A percentile compares a stretch with the other conserved stretches of the same genome.
Conservation (phyloP, 768 basidiomycete species). For the Pleurotus eryngii region DNA sequence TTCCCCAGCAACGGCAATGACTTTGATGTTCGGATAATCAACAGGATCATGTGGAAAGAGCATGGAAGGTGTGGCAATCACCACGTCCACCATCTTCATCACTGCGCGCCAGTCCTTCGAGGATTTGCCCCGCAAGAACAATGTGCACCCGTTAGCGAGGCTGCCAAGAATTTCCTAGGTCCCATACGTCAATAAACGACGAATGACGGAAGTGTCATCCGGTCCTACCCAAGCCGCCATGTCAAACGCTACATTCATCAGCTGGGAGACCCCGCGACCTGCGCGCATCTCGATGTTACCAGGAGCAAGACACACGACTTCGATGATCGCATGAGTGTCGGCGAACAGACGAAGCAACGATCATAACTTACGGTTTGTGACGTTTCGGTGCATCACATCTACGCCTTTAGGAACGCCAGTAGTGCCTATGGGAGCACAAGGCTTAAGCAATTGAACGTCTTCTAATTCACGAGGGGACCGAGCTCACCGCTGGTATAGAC, state of each 20-base stretch:
- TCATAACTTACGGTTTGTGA: conserved; percentile 31
- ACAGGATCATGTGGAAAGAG: conserved; percentile 43
- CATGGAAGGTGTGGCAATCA: conserved; percentile 53
- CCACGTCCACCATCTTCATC: conserved; percentile 46
- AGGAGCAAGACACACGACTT: conserved; percentile 22
- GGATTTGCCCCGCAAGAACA: conserved; percentile 49
- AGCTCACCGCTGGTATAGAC: conserved; percentile 36
- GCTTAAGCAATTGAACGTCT: too few relatives aligned
- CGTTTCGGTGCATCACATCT: conserved; percentile 38
- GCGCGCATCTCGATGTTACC: conserved; percentile 58
- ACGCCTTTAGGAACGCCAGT: conserved; percentile 34
- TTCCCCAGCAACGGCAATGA: conserved; percentile 54
- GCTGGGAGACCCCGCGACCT: conserved; percentile 52
- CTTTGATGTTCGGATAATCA: conserved; percentile 53
- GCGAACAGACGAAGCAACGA: background rate
- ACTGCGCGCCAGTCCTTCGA: conserved; percentile 46
- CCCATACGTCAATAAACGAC: background rate
- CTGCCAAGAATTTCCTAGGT: conserved; percentile 44
- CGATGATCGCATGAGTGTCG: background rate
- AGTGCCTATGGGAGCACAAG: conserved; percentile 24
- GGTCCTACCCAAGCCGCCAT: conserved; percentile 53
- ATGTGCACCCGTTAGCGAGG: conserved; percentile 48
- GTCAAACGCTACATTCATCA: conserved; percentile 64
- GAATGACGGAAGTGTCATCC: background rate
- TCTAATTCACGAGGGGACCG: too few relatives aligned